Conservation (phyloP, 2,329 filamentous ascomycete species). For the Colletotrichum zoysiae region DNA sequence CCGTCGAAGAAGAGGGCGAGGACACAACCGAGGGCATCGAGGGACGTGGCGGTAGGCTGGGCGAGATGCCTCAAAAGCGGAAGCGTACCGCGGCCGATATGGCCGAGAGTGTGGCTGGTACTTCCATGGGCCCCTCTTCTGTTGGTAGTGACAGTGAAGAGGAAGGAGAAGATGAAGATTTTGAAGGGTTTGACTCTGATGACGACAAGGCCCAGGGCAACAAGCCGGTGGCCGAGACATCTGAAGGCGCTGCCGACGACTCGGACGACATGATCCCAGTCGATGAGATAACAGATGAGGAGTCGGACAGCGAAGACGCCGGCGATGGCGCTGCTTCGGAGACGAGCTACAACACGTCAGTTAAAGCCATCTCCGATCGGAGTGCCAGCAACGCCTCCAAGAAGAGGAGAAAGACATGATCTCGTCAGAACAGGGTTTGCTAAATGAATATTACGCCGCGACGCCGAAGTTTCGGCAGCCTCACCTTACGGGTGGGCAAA, state of each 20-base stretch:
- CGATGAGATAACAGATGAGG: constrained; percentile 34
- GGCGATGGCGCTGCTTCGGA: constrained; percentile 35
- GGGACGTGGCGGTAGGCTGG: constrained; percentile 81
- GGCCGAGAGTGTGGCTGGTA: constrained; percentile 55
- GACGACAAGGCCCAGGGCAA: constrained; percentile 54
- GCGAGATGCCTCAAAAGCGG: constrained; percentile 89
- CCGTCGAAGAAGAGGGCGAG: constrained; percentile 66
- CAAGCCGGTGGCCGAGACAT: constrained; percentile 28
- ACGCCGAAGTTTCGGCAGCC: constrained; percentile 36
- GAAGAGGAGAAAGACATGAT: constrained; percentile 41
- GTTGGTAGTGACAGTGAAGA: constrained; percentile 44
- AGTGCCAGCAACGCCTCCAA: constrained; percentile 32
- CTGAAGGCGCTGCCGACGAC: constrained; percentile 29
- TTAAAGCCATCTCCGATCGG: constrained; percentile 35
- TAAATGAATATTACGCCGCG: constrained; percentile 24
- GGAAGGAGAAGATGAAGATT: constrained; percentile 54
- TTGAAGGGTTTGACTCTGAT: constrained; percentile 62
- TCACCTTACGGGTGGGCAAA: constrained; percentile 24
- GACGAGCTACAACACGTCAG: constrained; percentile 42
- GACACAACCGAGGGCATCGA: constrained; percentile 66
- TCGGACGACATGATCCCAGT: constrained; percentile 41
- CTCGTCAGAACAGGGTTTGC: constrained; percentile 3
- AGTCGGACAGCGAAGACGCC: constrained; percentile 39
- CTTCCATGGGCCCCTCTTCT: constrained; percentile 48
- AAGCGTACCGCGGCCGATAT: constrained; percentile 69